Conservation (phyloP, 2,329 filamentous ascomycete genomes). For the Exophiala lecanii-corni region DNA sequence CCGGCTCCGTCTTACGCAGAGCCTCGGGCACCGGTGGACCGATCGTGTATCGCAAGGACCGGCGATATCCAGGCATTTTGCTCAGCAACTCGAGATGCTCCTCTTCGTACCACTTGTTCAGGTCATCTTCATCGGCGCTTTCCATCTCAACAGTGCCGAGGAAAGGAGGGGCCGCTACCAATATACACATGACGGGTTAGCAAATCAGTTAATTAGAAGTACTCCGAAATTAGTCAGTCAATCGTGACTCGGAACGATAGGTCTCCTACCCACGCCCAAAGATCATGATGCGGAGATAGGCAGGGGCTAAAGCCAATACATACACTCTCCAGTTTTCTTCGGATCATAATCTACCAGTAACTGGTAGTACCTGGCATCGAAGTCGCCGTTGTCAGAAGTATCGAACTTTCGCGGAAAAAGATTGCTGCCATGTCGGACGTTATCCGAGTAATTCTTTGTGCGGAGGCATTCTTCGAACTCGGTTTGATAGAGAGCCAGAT, state of each 20-base stretch:
- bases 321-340: slow-evolving; percentile 49
- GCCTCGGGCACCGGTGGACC: slow-evolving; percentile 46
- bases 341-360: slow-evolving; percentile 52
- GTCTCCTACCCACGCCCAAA: no score
- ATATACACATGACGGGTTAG: not conserved
- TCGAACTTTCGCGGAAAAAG: slow-evolving; percentile 56
- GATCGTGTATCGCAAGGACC: slow-evolving; percentile 64
- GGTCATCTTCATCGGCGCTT: slow-evolving; percentile 53
- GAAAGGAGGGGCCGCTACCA: slow-evolving; percentile 54
- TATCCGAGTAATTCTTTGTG: slow-evolving; percentile 61
- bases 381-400: slow-evolving; percentile 60
- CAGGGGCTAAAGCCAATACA: no score
- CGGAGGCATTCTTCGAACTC: slow-evolving; percentile 64
- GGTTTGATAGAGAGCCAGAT: slow-evolving; percentile 75
- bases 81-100: slow-evolving; percentile 69
- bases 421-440: slow-evolving; percentile 42
- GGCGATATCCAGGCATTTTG: slow-evolving; percentile 73
- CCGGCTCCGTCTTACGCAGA: slow-evolving; percentile 20
- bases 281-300: no score
- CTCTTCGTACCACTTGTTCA: slow-evolving; percentile 66
- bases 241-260: no score
- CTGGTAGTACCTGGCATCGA: slow-evolving; percentile 68
- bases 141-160: slow-evolving; percentile 57
- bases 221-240: not conserved
- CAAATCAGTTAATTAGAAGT: not conserved